A percentile compares a stretch with the other conserved stretches of the same genome.
phyloP scores from a whole-genome alignment of 306 rosid species.

The Oemleria cerasiformis region DNA sequence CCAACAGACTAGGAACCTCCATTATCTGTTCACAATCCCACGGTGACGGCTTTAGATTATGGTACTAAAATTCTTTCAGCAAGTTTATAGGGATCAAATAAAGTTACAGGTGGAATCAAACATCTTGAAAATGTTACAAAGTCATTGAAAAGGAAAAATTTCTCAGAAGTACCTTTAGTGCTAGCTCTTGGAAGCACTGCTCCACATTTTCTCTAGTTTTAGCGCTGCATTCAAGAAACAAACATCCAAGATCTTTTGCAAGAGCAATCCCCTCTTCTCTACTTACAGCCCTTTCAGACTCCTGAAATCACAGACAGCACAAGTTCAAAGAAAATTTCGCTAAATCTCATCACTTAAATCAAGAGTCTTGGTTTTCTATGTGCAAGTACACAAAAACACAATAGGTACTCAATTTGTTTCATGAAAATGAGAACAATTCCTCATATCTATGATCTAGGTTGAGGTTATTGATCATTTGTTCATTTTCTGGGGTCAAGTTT shows the following conservation, averaged over 20 bases:
- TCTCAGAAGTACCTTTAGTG: slow-evolving; percentile 60
- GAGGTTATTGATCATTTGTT: not conserved
- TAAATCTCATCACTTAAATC: not conserved
- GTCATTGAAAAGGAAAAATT: not conserved
- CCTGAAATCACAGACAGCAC: slow-evolving; percentile 41
- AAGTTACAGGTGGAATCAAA: not conserved
- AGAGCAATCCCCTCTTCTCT: slow-evolving; percentile 88
- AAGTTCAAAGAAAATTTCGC: not conserved
- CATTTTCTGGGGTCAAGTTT: slow-evolving; percentile 15
- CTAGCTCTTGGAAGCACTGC: slow-evolving; percentile 81
- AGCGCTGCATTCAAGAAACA: slow-evolving; percentile 93
- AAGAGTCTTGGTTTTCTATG: not conserved
- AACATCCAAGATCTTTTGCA: slow-evolving; percentile 73
- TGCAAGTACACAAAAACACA: not conserved
- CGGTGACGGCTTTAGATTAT: not conserved
- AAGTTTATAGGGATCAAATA: not conserved
- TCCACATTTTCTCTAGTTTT: slow-evolving; percentile 91
- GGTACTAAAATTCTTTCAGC: not conserved
- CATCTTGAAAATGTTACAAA: too few relatives aligned
- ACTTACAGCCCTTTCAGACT: slow-evolving; percentile 82
- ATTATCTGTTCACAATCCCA: slow-evolving; percentile 51
- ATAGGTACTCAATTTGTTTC: too few relatives aligned
- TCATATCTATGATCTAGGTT: too few relatives aligned
- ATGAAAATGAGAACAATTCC: not conserved
- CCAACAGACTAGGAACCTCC: slow-evolving; percentile 90